Conservation (phyloP, 352 stramenopile species). For the Peronospora destructor region DNA sequence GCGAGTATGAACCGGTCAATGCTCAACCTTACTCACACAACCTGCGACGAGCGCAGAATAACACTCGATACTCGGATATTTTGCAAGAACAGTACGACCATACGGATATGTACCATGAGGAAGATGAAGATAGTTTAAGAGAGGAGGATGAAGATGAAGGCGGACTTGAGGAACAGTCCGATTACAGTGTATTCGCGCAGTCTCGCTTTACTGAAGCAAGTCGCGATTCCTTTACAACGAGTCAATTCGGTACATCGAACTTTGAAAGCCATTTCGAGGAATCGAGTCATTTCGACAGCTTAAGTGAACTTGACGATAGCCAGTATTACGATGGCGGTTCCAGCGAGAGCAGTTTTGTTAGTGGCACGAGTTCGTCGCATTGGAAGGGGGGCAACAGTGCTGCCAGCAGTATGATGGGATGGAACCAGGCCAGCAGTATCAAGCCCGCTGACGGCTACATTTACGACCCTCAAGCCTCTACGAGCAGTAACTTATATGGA, state of each 20-base stretch:
- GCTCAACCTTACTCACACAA: conserved; percentile 9
- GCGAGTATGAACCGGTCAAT: conserved; percentile 29
- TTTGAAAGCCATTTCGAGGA: conserved; percentile 24
- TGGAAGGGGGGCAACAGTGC: conserved; percentile 28
- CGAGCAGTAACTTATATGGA: conserved; percentile 31
- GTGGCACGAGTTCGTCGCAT: conserved; percentile 29
- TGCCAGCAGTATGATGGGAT: conserved; percentile 18
- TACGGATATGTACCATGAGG: conserved; percentile 15
- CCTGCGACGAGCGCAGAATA: conserved; percentile 26
- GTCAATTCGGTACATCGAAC: conserved; percentile 19
- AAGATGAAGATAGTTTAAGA: conserved; percentile 28
- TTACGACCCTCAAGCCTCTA: conserved; percentile 25
- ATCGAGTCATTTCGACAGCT: conserved; percentile 19
- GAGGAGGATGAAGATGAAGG: conserved; percentile 38
- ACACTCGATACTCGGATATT: conserved; percentile 40
- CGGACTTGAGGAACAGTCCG: conserved; percentile 47
- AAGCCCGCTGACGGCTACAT: conserved; percentile 18
- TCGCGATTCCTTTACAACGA: conserved; percentile 30
- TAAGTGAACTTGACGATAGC: conserved; percentile 31
- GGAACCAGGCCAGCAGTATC: conserved; percentile 24
- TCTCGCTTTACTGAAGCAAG: conserved; percentile 46
- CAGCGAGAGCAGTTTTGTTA: conserved; percentile 27
- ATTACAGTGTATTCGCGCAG: conserved; percentile 48
- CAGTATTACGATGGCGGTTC: conserved; percentile 26
- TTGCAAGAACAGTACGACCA: conserved; percentile 28